Evolutionary conservation across 495 filamentous ascomycete species (phyloP).

Genomic region (Apiosordaria backusii): DNA sequence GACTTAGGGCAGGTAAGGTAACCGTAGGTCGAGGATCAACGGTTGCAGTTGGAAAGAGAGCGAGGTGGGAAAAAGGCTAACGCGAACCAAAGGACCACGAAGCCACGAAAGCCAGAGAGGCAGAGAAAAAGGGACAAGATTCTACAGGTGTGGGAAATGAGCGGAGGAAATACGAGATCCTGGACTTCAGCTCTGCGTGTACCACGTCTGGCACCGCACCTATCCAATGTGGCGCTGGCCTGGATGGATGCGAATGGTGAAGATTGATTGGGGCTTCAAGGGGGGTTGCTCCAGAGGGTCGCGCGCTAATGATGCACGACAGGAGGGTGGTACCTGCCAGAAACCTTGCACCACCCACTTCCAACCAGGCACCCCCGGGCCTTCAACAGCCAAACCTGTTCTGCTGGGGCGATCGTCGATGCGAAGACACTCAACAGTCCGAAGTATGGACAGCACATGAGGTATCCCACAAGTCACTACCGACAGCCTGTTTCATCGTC

Average conservation of each 20-base stretch:
- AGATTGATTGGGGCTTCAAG: not conserved
- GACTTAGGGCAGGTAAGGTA: too few relatives aligned
- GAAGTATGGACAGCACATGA: not conserved
- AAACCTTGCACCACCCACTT: slow-evolving; percentile 1
- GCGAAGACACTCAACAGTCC: not conserved
- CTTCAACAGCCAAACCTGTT: not conserved
- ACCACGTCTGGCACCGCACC: not conserved
- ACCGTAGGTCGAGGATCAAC: too few relatives aligned
- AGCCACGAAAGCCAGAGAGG: not conserved
- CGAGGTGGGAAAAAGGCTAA: not conserved
- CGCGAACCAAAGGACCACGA: not conserved
- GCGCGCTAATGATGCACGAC: not conserved
- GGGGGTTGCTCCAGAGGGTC: not conserved
- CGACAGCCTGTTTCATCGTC: not conserved
- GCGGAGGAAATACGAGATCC: slow-evolving; percentile 2
- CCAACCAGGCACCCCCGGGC: not conserved
- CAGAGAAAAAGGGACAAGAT: not conserved
- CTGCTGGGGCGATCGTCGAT: not conserved
- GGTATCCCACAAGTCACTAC: not conserved
- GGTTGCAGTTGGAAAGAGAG: not conserved
- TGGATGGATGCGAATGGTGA: not conserved
- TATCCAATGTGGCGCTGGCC: not conserved
- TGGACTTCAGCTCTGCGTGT: slow-evolving; percentile 3
- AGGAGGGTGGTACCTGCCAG: slow-evolving; percentile 3
- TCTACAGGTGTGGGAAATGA: not conserved